Percentiles rank a stretch among this genome's conserved stretches.
Conservation (phyloP, 2,329 filamentous ascomycete genomes). For the Drechmeria coniospora region DNA sequence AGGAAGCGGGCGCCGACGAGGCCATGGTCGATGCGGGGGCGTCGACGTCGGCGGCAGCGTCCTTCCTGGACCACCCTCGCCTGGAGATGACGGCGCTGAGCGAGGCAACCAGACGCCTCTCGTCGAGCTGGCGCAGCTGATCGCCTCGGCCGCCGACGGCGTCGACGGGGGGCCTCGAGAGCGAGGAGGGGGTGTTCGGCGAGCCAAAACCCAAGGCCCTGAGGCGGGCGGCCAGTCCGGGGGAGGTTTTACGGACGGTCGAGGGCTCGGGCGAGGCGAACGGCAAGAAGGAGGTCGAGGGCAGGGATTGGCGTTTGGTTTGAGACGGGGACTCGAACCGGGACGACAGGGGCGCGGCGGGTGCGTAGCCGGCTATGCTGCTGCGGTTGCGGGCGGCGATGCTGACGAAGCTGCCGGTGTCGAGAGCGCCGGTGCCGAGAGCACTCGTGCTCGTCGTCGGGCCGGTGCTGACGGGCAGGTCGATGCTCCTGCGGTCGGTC, state of each 20-base stretch:
- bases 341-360: too few species aligned
- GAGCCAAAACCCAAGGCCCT: slow-evolving; percentile 48
- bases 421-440: too few species aligned
- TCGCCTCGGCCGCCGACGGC: slow-evolving; percentile 54
- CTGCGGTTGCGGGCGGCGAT: too few species aligned
- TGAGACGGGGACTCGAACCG: too few species aligned
- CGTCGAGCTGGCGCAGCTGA: slow-evolving; percentile 53
- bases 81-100: slow-evolving; percentile 37
- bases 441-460: too few species aligned
- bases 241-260: slow-evolving; percentile 41
- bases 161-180: slow-evolving; percentile 18
- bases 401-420: too few species aligned
- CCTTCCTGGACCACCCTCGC: slow-evolving; percentile 59
- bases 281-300: too few species aligned
- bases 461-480: too few species aligned
- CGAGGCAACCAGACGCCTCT: slow-evolving; percentile 45
- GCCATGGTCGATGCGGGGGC: slow-evolving; percentile 8
- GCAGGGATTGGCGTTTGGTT: too few species aligned
- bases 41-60: slow-evolving; percentile 29
- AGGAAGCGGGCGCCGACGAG: too few species aligned
- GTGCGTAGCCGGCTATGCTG: too few species aligned
- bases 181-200: slow-evolving; percentile 19
- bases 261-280: slow-evolving; percentile 8
- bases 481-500: too few species aligned
- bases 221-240: slow-evolving; percentile 47